Evolutionary conservation across 1,284 basidiomycete genomes (phyloP).

Genomic region (Cutaneotrichosporon curvatum): DNA sequence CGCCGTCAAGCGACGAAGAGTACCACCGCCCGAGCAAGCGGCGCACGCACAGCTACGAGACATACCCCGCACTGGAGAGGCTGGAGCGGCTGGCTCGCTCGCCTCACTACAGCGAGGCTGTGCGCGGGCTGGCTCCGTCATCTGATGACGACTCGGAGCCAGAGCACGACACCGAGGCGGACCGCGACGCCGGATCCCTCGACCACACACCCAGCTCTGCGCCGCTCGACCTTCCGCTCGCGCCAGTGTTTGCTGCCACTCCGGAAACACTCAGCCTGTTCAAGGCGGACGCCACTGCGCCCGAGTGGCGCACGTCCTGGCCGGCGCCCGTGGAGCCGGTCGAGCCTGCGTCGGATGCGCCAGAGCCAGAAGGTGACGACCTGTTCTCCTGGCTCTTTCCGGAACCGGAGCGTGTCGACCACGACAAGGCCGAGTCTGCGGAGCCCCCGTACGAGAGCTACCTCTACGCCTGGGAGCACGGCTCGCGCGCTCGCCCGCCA

Average conservation of each 20-base stretch:
- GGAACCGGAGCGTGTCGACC: no score
- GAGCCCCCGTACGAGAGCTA: no score
- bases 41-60: not conserved
- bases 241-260: constrained; percentile 15
- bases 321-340: not conserved
- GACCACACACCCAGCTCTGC: constrained; percentile 1
- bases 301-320: not conserved
- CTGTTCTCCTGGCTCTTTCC: constrained; percentile 17
- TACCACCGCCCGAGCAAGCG: constrained; percentile 3
- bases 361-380: constrained; percentile 8
- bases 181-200: not conserved
- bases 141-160: not conserved
- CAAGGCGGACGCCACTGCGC: not conserved
- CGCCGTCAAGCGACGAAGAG: not conserved
- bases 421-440: no score
- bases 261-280: constrained; percentile 16
- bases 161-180: not conserved
- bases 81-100: not conserved
- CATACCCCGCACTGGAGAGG: not conserved
- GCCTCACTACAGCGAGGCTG: not conserved
- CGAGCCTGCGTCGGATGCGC: not conserved
- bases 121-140: not conserved
- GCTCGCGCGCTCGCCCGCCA: no score
- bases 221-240: constrained; percentile 8
- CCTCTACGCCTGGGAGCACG: no score